These are phyloP conservation scores for Aspergillus alliaceus DNA, from an alignment of 2,329 filamentous ascomycete species.

Conservation along the genomic window DNA sequence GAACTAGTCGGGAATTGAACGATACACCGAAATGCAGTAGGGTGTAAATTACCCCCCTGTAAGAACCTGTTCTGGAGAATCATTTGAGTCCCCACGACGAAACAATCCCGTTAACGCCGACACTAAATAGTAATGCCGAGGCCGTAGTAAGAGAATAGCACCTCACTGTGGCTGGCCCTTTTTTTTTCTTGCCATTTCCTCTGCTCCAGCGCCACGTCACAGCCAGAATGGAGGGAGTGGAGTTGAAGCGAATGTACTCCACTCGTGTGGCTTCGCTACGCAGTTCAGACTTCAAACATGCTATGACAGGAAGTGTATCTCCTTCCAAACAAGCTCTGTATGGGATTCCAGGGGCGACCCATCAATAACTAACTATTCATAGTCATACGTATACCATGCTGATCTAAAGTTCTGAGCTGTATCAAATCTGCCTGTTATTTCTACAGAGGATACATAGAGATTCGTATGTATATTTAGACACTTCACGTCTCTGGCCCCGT, in stretches of 20 bases:
- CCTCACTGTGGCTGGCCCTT: neutral
- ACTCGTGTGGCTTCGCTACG: neutral
- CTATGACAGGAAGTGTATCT: too few species aligned
- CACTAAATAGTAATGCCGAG: neutral
- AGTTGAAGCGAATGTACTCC: too few species aligned
- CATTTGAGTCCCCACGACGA: neutral
- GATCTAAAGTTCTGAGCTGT: neutral
- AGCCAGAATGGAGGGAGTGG: neutral
- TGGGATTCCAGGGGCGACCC: too few species aligned
- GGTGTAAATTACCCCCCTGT: neutral
- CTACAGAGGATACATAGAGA: too few species aligned
- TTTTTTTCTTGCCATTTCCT: neutral
- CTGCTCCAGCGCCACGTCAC: neutral
- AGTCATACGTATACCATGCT: neutral
- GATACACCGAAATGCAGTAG: neutral
- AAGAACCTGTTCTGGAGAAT: neutral
- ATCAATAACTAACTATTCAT: too few species aligned
- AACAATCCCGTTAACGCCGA: neutral
- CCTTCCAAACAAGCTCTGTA: too few species aligned
- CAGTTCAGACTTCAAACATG: too few species aligned
- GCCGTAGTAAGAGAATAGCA: too few species aligned
- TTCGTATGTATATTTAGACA: too few species aligned
- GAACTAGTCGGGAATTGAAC: neutral
- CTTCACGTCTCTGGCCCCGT: too few species aligned
- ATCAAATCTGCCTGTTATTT: neutral